Conservation (phyloP, 495 filamentous ascomycete species). For the Talaromyces stipitatus region DNA sequence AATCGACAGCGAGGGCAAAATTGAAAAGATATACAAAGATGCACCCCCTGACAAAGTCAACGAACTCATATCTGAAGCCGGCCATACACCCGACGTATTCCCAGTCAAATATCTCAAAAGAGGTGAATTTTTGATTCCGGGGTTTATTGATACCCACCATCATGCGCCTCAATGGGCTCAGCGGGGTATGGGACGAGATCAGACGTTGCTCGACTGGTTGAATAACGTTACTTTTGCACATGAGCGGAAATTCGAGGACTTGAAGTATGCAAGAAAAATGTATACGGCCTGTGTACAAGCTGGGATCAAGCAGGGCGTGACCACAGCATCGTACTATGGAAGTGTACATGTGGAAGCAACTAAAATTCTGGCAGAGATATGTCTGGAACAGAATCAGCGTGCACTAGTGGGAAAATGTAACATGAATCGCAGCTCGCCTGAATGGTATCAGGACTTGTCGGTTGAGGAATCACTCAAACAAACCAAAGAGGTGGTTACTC, state of each 20-base stretch:
- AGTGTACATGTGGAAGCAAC: conserved; percentile 52
- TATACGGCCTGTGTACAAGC: conserved; percentile 49
- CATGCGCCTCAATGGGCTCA: conserved; percentile 59
- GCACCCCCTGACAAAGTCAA: not conserved
- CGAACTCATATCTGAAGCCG: conserved; percentile 14
- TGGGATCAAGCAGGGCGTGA: conserved; percentile 55
- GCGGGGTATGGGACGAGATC: conserved; percentile 51
- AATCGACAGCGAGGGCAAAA: conserved; percentile 32
- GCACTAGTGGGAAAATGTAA: conserved; percentile 61
- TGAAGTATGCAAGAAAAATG: conserved; percentile 41
- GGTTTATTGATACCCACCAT: conserved; percentile 59
- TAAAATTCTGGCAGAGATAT: conserved; percentile 51
- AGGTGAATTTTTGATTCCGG: conserved; percentile 51
- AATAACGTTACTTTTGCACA: conserved; percentile 53
- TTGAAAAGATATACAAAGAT: conserved; percentile 22
- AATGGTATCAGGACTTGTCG: conserved; percentile 48
- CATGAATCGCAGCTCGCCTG: conserved; percentile 54
- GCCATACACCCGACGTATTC: conserved; percentile 24
- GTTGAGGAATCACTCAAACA: conserved; percentile 39
- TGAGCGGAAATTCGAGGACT: conserved; percentile 50
- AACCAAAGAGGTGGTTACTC: conserved; percentile 45
- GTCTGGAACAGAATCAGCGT: conserved; percentile 48
- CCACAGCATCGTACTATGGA: conserved; percentile 59
- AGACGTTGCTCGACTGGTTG: conserved; percentile 53
- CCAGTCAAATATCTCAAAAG: conserved; percentile 32